Conservation (phyloP, 257 asterid genomes). For the Solanum bulbocastanum region DNA sequence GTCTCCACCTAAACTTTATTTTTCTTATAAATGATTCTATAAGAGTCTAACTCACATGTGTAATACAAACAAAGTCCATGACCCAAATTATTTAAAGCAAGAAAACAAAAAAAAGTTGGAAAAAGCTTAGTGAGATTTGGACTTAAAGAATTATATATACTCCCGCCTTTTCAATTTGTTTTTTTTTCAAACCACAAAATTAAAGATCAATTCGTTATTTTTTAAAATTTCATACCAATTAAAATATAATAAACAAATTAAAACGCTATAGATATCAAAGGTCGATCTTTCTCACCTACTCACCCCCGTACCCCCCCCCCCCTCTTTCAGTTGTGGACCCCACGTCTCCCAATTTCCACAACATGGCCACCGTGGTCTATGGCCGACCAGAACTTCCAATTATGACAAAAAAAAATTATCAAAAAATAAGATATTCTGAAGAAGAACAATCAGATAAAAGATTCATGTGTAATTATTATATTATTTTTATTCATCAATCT, state of each 20-base stretch:
- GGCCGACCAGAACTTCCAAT: not conserved
- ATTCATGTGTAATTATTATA: not conserved
- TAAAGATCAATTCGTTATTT: too few relatives aligned
- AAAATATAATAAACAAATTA: too few relatives aligned
- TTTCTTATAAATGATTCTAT: not conserved
- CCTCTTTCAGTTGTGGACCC: not conserved
- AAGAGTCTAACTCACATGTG: slow-evolving; percentile 5
- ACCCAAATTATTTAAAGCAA: not conserved
- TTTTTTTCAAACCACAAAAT: too few relatives aligned
- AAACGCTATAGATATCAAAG: not conserved
- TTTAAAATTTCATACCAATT: too few relatives aligned
- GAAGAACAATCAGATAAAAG: not conserved
- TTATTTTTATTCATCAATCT: not conserved
- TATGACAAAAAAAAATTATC: not conserved
- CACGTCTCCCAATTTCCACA: not conserved
- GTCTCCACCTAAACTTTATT: not conserved
- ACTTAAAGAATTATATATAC: not conserved
- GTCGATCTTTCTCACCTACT: not conserved
- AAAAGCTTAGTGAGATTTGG: not conserved
- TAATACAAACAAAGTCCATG: slow-evolving; percentile 1
- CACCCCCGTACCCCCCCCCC: not conserved
- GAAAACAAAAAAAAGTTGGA: not conserved
- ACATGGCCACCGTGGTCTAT: not conserved
- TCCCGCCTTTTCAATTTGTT: too few relatives aligned
- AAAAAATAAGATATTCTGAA: not conserved